These are phyloP conservation scores for Hemerocallis citrina DNA, from an alignment of 106 monocot genomes.

Conservation along the genomic window DNA sequence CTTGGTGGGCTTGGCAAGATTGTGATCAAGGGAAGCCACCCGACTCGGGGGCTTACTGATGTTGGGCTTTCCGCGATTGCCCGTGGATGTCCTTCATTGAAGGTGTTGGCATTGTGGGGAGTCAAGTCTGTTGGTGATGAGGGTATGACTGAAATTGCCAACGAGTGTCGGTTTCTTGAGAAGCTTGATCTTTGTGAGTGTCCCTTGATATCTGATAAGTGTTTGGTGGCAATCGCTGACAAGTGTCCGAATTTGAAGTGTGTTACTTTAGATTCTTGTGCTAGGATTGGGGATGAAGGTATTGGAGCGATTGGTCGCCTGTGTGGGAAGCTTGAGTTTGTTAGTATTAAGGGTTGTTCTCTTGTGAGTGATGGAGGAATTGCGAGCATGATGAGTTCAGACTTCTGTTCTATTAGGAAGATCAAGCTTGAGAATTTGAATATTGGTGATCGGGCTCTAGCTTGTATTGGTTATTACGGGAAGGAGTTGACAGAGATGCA, in stretches of 20 bases:
- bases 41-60: conserved; percentile 46
- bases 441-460: conserved; percentile 53
- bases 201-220: conserved; percentile 58
- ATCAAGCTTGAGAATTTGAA: conserved; percentile 52
- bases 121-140: conserved; percentile 48
- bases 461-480: conserved; percentile 71
- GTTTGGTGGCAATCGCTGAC: conserved; percentile 50
- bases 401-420: conserved; percentile 42
- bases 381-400: conserved; percentile 46
- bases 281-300: conserved; percentile 44
- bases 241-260: conserved; percentile 57
- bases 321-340: conserved; percentile 44
- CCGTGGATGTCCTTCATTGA: conserved; percentile 46
- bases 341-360: conserved; percentile 50
- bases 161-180: conserved; percentile 58
- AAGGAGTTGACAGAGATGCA: conserved; percentile 41
- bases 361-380: conserved; percentile 67
- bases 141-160: conserved; percentile 48
- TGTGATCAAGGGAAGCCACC: conserved; percentile 38
- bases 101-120: conserved; percentile 42
- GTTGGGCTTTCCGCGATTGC: conserved; percentile 48
- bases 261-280: conserved; percentile 47
- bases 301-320: conserved; percentile 53
- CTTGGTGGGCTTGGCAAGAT: conserved; percentile 51
- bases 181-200: conserved; percentile 56